phyloP scores from a whole-genome alignment of 805 yeast species.

The Wickerhamiella qilinensis region DNA sequence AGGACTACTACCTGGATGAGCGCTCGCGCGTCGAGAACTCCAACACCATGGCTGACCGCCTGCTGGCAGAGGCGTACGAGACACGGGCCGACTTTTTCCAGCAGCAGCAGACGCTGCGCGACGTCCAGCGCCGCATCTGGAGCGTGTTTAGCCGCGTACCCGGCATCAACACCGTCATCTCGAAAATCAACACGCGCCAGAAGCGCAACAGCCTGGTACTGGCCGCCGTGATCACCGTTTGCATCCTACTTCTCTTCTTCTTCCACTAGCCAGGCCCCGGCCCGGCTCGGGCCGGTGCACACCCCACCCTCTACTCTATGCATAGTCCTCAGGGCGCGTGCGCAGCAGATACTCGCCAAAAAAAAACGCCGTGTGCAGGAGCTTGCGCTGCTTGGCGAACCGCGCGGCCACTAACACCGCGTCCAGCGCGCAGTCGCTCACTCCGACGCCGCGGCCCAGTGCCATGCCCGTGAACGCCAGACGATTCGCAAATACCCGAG shows the following conservation, averaged over 20 bases:
- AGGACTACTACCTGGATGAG: constrained; percentile 67
- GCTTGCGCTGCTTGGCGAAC: constrained; percentile 18
- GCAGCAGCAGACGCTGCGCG: constrained; percentile 50
- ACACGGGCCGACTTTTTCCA: constrained; percentile 71
- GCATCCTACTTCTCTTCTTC: constrained; percentile 55
- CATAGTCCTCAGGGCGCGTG: constrained; percentile 15
- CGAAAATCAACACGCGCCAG: constrained; percentile 74
- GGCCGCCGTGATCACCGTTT: constrained; percentile 52
- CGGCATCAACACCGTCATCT: constrained; percentile 59
- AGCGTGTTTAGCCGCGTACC: constrained; percentile 57
- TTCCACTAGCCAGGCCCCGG: neutral
- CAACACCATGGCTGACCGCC: constrained; percentile 58
- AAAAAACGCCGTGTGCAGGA: constrained; percentile 19
- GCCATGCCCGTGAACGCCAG: constrained; percentile 64
- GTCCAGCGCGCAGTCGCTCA: constrained; percentile 68
- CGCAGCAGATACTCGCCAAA: constrained; percentile 15
- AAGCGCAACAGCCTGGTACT: constrained; percentile 77
- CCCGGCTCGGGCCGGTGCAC: neutral
- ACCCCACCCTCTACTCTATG: constrained; percentile 6
- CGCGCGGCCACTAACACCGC: constrained; percentile 42
- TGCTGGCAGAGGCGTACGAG: constrained; percentile 72
- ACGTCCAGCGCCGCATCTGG: constrained; percentile 47
- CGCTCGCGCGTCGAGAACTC: constrained; percentile 55
- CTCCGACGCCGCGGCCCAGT: constrained; percentile 69
- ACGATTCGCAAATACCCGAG: constrained; percentile 24